phyloP scores from a whole-genome alignment of 1,284 basidiomycete genomes.

The Trichosporon faecale region DNA sequence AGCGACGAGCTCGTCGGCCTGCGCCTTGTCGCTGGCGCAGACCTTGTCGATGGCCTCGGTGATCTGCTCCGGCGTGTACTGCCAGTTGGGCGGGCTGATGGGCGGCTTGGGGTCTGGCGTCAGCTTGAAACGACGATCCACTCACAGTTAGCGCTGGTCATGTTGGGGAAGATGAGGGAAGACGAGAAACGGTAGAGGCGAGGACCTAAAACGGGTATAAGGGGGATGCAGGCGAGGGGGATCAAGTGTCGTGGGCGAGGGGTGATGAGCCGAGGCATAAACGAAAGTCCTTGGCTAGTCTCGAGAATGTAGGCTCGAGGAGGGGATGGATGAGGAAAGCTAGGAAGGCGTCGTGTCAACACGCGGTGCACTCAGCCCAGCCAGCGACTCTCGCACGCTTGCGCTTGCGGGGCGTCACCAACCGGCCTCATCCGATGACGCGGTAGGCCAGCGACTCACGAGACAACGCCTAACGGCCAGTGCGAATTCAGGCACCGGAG shows the following conservation, averaged over 20 bases:
- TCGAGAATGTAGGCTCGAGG: background rate
- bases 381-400: background rate
- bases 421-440: slow-evolving; percentile 1
- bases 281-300: background rate
- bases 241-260: background rate
- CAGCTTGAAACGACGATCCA: background rate
- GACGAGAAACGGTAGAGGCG: background rate
- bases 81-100: slow-evolving; percentile 21
- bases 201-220: background rate
- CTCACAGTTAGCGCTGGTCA: slow-evolving; percentile 1
- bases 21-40: slow-evolving; percentile 12
- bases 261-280: background rate
- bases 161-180: slow-evolving; percentile 5
- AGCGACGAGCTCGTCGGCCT: slow-evolving; percentile 19
- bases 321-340: background rate
- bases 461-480: background rate
- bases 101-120: slow-evolving; percentile 22
- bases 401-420: background rate
- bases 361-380: background rate
- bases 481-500: background rate
- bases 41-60: slow-evolving; percentile 14
- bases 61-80: slow-evolving; percentile 18
- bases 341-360: background rate
- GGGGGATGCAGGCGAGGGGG: background rate
- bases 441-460: background rate